Base-by-base conservation (phyloP, 176 grass and related monocot genomes). In the Themeda triandra region DNA sequence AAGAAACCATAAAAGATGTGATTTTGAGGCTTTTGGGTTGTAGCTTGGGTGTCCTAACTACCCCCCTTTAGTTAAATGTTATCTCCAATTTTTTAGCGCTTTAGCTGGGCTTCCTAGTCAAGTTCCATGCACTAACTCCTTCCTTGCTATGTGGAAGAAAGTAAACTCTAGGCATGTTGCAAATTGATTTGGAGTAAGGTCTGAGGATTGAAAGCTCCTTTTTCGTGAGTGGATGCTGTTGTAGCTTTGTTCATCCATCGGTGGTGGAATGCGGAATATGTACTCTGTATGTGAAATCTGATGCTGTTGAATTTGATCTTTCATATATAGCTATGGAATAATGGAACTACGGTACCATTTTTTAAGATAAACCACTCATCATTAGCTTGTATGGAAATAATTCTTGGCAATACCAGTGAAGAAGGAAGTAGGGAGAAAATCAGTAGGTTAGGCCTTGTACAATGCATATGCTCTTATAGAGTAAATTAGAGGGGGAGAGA, bases 1-100 rank as follows among this genome's bases (percentile, higher is more conserved):
- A 86, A 82, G 29, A 86, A 90, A 66, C 46, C 73, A 74, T 48
- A 48, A 83, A 83, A 87, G 29, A 86, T 67, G 63, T 62, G 83
- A 90, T 59, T 78, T 79, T 83, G 80, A 78, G 66, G 68, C 84
- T 83, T 90, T 86, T 90, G 83, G 79, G 67, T 74, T 78, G 66
- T 86, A 31, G 59, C 74, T 86, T 73, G 67, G 79, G 60, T 90
- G 88, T 79, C 80, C 58, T 73, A 80, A 79, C 84, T 87, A 17
- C 48, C 7, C 39, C 39, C 82, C n/a, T 87, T 75, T 46, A 75
- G 32, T 72, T 15, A 81, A 54, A 13, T 62, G 67, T 14, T 48
- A 23, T 66, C 25, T 68, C 28, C 28, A 8, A 63, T 76, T 77
- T 36, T 40, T 76, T 82, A 77, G 27, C 63, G 28, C 56, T 49